phyloP scores from a whole-genome alignment of 1,139 yeast genomes.

The Arxiozyma telluris region DNA sequence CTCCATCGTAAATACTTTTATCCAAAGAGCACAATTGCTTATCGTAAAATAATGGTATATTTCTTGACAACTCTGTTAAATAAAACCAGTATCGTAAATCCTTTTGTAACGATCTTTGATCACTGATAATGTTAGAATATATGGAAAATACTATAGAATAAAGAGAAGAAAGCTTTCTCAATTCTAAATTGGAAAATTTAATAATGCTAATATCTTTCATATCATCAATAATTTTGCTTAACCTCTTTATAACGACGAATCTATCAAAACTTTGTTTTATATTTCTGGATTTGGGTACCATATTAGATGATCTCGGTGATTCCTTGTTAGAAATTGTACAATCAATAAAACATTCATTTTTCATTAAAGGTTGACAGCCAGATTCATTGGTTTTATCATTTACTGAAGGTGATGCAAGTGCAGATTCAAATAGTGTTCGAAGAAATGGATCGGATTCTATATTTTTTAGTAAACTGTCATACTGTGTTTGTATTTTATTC shows the following conservation, averaged over 20 bases:
- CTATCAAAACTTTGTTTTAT: conserved; percentile 19
- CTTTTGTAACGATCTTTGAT: background rate
- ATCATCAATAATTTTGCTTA: conserved; percentile 12
- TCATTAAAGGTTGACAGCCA: background rate
- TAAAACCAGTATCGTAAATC: conserved; percentile 5
- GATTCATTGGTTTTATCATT: background rate
- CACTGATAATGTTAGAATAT: background rate
- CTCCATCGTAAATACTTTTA: conserved; percentile 14
- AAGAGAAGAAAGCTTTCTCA: conserved; percentile 15
- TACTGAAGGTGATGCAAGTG: conserved; percentile 37
- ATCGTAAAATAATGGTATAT: conserved; percentile 20
- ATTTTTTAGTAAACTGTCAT: conserved; percentile 22
- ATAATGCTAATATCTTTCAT: conserved; percentile 13
- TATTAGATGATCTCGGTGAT: conserved; percentile 27
- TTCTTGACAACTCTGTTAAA: conserved; percentile 17
- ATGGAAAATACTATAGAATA: conserved; percentile 11
- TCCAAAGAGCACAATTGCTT: conserved; percentile 15
- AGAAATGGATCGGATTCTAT: conserved; percentile 38
- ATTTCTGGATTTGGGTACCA: conserved; percentile 26
- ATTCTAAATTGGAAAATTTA: conserved; percentile 13
- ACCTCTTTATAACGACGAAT: conserved; percentile 14
- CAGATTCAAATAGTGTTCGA: conserved; percentile 41
- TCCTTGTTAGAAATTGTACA: background rate
- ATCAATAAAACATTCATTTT: background rate
- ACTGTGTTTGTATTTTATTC: conserved; percentile 25